Evolutionary conservation across 164 flowering plant species (phyloP).

Genomic region (Kingdonia uniflora): DNA sequence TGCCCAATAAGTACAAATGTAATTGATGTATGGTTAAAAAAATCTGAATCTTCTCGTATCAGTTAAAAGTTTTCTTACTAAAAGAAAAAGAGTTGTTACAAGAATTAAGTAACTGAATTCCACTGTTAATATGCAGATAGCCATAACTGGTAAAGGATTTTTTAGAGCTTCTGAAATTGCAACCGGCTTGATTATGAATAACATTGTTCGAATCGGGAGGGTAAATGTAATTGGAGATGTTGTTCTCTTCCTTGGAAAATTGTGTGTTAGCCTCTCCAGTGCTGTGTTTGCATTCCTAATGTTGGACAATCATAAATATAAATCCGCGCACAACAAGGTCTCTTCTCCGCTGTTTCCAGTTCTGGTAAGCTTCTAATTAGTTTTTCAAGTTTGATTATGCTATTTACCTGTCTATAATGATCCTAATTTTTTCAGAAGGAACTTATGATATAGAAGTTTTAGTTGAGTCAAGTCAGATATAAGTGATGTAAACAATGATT

Average conservation of each 20-base stretch:
- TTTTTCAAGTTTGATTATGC: too few species aligned
- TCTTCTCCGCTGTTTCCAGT: slow-evolving; percentile 92
- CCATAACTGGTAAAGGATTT: slow-evolving; percentile 94
- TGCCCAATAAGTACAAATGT: too few species aligned
- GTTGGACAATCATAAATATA: slow-evolving; percentile 80
- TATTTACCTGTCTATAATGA: too few species aligned
- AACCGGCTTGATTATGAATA: slow-evolving; percentile 76
- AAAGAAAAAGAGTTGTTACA: too few species aligned
- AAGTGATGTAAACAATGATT: too few species aligned
- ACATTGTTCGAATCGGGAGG: slow-evolving; percentile 80
- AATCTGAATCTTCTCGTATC: too few species aligned
- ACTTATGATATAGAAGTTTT: too few species aligned
- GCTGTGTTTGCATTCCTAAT: slow-evolving; percentile 87
- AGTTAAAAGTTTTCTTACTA: too few species aligned
- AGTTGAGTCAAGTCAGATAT: too few species aligned
- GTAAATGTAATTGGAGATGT: slow-evolving; percentile 96
- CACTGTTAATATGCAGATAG: slow-evolving; percentile 46
- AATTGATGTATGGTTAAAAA: too few species aligned
- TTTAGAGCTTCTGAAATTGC: slow-evolving; percentile 78
- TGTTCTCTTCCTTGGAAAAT: slow-evolving; percentile 83
- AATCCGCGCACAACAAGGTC: slow-evolving; percentile 76
- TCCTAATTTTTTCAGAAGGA: too few species aligned
- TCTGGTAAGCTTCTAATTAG: slow-evolving; percentile 36
- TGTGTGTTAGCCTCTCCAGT: slow-evolving; percentile 82
- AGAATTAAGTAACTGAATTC: too few species aligned